Conservation (phyloP, 345 rosid genomes). For the Populus euphratica region DNA sequence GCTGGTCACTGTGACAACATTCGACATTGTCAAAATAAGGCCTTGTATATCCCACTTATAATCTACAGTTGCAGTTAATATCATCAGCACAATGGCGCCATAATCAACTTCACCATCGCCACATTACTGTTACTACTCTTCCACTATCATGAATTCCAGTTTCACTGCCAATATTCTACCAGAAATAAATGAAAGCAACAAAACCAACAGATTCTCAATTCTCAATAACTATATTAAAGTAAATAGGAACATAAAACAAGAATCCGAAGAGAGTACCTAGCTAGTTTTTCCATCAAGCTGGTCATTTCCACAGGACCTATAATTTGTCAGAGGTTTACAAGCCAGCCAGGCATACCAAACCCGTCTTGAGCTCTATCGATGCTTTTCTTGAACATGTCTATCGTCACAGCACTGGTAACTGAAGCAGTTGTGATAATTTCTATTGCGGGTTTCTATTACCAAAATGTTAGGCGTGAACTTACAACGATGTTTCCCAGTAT, state of each 20-base stretch:
- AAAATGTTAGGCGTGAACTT: not conserved
- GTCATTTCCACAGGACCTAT: not conserved
- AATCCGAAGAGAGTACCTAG: not conserved
- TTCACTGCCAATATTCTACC: not conserved
- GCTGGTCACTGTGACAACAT: not conserved
- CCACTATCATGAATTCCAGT: not conserved
- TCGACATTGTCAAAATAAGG: not conserved
- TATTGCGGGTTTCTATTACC: not conserved
- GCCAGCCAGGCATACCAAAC: not conserved
- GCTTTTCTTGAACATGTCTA: not conserved
- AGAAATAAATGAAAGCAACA: not conserved
- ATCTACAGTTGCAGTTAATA: too few species aligned
- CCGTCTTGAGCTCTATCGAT: not conserved
- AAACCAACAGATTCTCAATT: not conserved
- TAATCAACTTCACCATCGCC: not conserved
- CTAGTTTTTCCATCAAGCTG: not conserved
- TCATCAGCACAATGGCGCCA: too few species aligned
- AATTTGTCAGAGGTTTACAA: not conserved
- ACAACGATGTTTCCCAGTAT: not conserved
- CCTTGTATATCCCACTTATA: too few species aligned
- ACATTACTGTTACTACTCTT: not conserved
- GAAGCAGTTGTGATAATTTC: not conserved
- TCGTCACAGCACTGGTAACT: not conserved
- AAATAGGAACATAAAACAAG: not conserved
- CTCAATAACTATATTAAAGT: not conserved